These are phyloP conservation scores for Asterella californica DNA, from an alignment of 225 moss, liverwort and hornwort species.

Conservation along the genomic window DNA sequence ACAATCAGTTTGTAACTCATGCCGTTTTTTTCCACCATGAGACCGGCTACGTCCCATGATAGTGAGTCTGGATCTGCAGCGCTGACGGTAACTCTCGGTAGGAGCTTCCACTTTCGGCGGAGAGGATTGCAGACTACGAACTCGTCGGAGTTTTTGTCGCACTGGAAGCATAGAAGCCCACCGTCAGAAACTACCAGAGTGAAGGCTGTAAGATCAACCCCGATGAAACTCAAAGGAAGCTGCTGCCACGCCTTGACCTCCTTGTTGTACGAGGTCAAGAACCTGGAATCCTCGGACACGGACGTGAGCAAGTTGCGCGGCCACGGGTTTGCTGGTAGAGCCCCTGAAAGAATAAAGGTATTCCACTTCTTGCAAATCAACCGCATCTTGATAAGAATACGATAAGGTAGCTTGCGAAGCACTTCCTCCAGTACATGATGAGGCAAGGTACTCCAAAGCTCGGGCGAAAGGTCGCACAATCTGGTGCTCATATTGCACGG, in stretches of 20 bases:
- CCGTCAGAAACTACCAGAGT: slow-evolving; percentile 20
- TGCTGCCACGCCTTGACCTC: slow-evolving; percentile 8
- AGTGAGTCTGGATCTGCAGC: neutral
- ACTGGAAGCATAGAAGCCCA: slow-evolving; percentile 23
- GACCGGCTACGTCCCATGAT: slow-evolving; percentile 15
- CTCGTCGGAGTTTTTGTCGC: slow-evolving; percentile 8
- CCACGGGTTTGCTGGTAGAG: neutral
- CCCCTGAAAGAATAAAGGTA: slow-evolving; percentile 3
- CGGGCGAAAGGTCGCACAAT: neutral
- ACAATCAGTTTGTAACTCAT: slow-evolving; percentile 20
- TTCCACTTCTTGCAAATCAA: slow-evolving; percentile 23
- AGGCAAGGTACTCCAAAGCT: slow-evolving; percentile 21
- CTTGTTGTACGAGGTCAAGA: slow-evolving; percentile 19
- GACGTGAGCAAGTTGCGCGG: slow-evolving; percentile 7
- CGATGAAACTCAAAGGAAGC: slow-evolving; percentile 8
- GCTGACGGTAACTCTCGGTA: neutral
- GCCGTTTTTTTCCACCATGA: slow-evolving; percentile 13
- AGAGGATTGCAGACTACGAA: slow-evolving; percentile 21
- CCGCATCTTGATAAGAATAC: slow-evolving; percentile 7
- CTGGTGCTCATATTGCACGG: slow-evolving; percentile 7
- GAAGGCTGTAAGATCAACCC: slow-evolving; percentile 6
- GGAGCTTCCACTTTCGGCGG: slow-evolving; percentile 13
- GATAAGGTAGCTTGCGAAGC: slow-evolving; percentile 16
- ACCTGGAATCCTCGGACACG: slow-evolving; percentile 1
- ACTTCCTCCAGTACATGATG: slow-evolving; percentile 16